Percentiles rank a stretch among this genome's conserved stretches.
Conservation (phyloP, 2,329 filamentous ascomycete genomes). For the Dothideomycetidae sp. region DNA sequence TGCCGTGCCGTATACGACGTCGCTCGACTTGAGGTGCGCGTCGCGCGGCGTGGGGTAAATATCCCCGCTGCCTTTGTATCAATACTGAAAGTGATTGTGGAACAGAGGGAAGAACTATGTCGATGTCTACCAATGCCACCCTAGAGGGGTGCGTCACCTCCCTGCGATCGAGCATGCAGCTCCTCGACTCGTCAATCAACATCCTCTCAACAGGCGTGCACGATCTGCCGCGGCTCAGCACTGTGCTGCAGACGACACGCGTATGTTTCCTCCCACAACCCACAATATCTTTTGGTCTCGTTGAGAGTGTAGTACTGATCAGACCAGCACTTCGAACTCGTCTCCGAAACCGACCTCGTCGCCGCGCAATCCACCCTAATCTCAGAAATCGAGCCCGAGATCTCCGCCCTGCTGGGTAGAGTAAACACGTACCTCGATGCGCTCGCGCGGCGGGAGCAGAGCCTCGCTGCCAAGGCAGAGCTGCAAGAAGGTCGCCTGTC, state of each 20-base stretch:
- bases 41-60: conserved; percentile 3
- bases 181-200: conserved; percentile 48
- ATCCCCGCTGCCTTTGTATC: neutral
- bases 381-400: conserved; percentile 80
- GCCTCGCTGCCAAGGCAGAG: conserved; percentile 67
- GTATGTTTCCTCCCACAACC: conserved; percentile 28
- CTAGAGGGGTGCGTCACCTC: conserved; percentile 47
- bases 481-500: conserved; percentile 61
- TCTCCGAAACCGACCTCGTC: conserved; percentile 69
- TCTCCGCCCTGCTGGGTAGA: conserved; percentile 61
- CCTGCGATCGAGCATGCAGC: conserved; percentile 44
- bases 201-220: conserved; percentile 48
- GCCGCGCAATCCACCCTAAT: conserved; percentile 72
- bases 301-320: conserved; percentile 2
- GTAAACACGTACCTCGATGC: conserved; percentile 75
- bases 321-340: conserved; percentile 74
- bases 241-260: conserved; percentile 48
- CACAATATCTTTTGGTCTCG: neutral
- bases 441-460: conserved; percentile 68
- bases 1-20: no score
- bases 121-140: conserved; percentile 21
- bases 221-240: conserved; percentile 48
- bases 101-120: neutral
- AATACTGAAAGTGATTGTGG: neutral
- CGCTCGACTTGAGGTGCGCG: no score